Evolutionary conservation across 805 yeast genomes (phyloP), one percentile per base, ranked within the genome.

Genomic region (Sugiyamaella mastotermitis): DNA sequence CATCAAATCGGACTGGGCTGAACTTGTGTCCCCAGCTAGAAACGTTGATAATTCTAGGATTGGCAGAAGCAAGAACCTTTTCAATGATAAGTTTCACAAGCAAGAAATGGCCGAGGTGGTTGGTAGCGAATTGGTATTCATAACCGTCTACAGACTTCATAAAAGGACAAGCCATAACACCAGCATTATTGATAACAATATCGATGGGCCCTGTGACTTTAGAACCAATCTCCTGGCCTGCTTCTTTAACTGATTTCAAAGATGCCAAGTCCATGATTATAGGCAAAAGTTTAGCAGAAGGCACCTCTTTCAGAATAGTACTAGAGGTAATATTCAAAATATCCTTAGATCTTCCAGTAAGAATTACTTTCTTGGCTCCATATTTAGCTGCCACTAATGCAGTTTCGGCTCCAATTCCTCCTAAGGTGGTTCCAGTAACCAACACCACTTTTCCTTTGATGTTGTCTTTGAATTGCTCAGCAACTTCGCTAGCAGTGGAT

Each of bases 111-210:
- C 92, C 72, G 9, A 85, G 61, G 53, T 78, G 84, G 53, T 83
- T 83, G 1, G 87, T 79, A 52, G 83, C 94, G 42, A 83, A 61
- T 53, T 84, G 94, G 10, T 82, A 68, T 56, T 85, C 95, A 53
- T 81, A 83, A 3, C 76, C 76, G 49, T 81, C 86, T 25, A 65
- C 68, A 0, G 94, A 80, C 21, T 66, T 49, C 14, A 71, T 64
- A 55, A 64, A 77, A 0, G 94, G 90, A 11, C 79, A 65, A 11
- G 82, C 87, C 77, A 82, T 79, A 3, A 80, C 75, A 2, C 94
- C 92, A 1, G 94, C 88, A 57, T 84, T 85, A 49, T 83, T 76
- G 31, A 85, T 69, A 23, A 85, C 64, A 15, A 84, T 58, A 55
- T 83, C 78, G 19, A 85, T 55, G 14, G 62, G 4, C 18, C 25